Percentiles rank a stretch among this genome's conserved stretches.
These are phyloP conservation scores for Solanum phureja DNA, from an alignment of 257 asterid genomes.

Conservation along the genomic window DNA sequence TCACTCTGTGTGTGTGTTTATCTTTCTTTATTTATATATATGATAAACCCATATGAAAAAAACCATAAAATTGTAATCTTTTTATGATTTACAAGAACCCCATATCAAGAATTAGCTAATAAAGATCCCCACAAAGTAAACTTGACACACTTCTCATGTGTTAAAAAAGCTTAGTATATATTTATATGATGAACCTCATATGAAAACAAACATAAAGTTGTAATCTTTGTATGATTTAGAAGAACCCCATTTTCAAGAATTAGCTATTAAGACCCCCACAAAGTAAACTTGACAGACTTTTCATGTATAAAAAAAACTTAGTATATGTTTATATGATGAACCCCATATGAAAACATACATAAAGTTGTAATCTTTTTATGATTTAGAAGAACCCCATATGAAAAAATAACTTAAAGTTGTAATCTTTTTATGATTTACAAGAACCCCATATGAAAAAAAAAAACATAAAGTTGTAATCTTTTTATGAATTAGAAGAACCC, in stretches of 20 bases:
- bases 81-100: neutral
- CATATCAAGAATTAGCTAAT: neutral
- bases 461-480: neutral
- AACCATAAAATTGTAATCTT: neutral
- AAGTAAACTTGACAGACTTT: neutral
- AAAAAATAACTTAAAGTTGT: neutral
- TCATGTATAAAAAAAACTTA: neutral
- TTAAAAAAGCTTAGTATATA: neutral
- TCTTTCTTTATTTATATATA: neutral
- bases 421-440: neutral
- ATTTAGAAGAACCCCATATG: neutral
- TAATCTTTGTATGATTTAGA: neutral
- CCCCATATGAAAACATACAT: neutral
- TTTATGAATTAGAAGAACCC: neutral
- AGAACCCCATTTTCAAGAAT: neutral
- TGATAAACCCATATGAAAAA: neutral
- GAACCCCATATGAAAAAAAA: neutral
- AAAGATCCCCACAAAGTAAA: neutral
- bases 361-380: neutral
- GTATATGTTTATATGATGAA: neutral
- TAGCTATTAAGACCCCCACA: neutral
- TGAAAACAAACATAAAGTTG: neutral
- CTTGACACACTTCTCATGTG: neutral
- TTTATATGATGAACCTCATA: neutral
- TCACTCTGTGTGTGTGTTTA: neutral